A percentile compares a stretch with the other conserved stretches of the same genome.
These are phyloP conservation scores for Parastagonospora nodorum DNA, from an alignment of 2,329 filamentous ascomycete genomes.

Conservation along the genomic window DNA sequence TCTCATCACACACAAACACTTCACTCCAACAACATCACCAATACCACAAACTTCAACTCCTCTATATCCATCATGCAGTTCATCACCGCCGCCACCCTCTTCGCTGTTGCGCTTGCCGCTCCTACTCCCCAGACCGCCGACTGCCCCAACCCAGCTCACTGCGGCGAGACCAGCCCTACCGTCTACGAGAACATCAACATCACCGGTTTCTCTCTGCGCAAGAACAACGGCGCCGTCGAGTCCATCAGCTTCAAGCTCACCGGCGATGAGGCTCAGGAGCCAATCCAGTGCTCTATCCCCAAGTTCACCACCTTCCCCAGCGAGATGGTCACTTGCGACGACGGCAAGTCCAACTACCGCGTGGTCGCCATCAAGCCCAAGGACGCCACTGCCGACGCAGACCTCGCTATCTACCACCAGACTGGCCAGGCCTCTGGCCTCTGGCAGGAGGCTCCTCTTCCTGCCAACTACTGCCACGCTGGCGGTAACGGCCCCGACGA, in stretches of 20 bases:
- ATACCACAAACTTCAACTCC: neutral
- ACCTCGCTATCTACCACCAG: constrained; percentile 23
- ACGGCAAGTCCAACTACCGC: constrained; percentile 17
- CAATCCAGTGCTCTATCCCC: constrained; percentile 12
- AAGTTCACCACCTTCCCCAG: constrained; percentile 15
- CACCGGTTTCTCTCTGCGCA: constrained; percentile 23
- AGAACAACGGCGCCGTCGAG: constrained; percentile 21
- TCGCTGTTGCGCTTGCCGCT: constrained; percentile 22
- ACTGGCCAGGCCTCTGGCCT: constrained; percentile 13
- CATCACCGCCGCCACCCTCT: constrained; percentile 24
- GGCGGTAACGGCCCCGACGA: constrained; percentile 24
- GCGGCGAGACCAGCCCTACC: constrained; percentile 13
- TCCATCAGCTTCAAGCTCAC: constrained; percentile 26
- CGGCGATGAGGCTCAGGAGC: constrained; percentile 17
- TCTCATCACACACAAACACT: neutral
- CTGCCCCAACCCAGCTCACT: constrained; percentile 31
- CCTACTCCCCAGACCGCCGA: constrained; percentile 22
- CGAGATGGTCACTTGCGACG: constrained; percentile 17
- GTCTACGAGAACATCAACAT: constrained; percentile 28
- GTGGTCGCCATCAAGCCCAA: constrained; percentile 16
- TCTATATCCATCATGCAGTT: constrained; percentile 16
- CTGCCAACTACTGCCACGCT: constrained; percentile 24
- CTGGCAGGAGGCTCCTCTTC: constrained; percentile 11
- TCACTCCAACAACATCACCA: neutral
- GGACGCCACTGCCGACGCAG: constrained; percentile 3